Conservation (phyloP, 2,329 filamentous ascomycete species). For the Beauveria varroae region DNA sequence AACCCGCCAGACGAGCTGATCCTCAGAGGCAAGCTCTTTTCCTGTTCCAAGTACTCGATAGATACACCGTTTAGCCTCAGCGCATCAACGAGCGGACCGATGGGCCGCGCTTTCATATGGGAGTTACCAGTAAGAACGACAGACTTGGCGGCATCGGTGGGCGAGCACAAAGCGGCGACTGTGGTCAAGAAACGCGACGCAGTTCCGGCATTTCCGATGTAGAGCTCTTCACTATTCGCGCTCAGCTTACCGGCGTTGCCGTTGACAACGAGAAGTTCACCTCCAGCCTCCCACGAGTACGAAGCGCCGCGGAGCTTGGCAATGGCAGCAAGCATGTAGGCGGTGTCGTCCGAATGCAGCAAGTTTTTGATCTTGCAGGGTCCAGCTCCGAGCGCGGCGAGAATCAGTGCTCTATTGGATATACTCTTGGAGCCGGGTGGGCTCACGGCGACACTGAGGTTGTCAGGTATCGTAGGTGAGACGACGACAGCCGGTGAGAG, state of each 20-base stretch:
- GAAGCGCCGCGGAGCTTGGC: conserved; percentile 75
- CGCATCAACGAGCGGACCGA: conserved; percentile 87
- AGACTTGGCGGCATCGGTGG: conserved; percentile 49
- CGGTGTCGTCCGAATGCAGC: conserved; percentile 91
- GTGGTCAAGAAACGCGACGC: conserved; percentile 93
- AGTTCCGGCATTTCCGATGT: conserved; percentile 93
- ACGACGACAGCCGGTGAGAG: conserved; percentile 74
- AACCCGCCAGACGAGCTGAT: conserved; percentile 79
- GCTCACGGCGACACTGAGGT: conserved; percentile 64
- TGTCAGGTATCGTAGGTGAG: conserved; percentile 59
- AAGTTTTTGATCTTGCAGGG: conserved; percentile 85
- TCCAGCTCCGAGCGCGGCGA: conserved; percentile 82
- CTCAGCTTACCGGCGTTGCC: conserved; percentile 82
- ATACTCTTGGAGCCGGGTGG: conserved; percentile 97
- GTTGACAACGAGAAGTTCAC: conserved; percentile 81
- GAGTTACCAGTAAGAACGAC: conserved; percentile 89
- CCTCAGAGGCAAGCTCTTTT: conserved; percentile 75
- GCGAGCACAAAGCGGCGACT: conserved; percentile 74
- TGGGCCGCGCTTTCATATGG: conserved; percentile 92
- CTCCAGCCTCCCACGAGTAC: conserved; percentile 90
- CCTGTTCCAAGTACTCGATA: conserved; percentile 77
- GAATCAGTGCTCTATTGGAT: conserved; percentile 88
- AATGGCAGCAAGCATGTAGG: conserved; percentile 95
- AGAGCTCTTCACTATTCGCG: conserved; percentile 70
- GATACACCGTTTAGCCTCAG: conserved; percentile 79